Conservation (phyloP, 805 yeast species). For the Komagataella kurtzmanii region DNA sequence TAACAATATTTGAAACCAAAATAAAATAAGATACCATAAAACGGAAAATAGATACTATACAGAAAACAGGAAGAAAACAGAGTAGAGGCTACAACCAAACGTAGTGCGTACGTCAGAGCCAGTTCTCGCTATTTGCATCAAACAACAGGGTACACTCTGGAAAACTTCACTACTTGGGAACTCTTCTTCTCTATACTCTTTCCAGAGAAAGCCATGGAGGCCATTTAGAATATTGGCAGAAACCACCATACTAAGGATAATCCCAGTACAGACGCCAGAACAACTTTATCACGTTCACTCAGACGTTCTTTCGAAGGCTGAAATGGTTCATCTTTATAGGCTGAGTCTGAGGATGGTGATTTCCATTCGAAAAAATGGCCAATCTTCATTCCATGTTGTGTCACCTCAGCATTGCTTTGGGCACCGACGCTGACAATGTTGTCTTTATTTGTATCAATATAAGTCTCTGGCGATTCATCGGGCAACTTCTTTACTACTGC, state of each 20-base stretch:
- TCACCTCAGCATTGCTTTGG: background rate
- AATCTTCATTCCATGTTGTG: background rate
- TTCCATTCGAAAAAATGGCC: background rate
- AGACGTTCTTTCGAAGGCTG: background rate
- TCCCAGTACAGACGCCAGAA: background rate
- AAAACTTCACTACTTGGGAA: background rate
- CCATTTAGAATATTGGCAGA: background rate
- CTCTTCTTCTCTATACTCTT: background rate
- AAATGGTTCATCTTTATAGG: background rate
- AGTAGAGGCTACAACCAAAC: background rate
- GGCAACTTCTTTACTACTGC: conserved; percentile 2
- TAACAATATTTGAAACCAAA: background rate
- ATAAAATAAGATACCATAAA: background rate
- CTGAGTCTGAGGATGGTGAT: background rate
- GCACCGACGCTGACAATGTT: background rate
- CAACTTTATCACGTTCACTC: background rate
- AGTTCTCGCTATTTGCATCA: background rate
- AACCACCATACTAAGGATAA: background rate
- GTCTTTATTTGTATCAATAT: background rate
- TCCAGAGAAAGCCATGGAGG: background rate
- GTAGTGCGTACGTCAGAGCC: background rate
- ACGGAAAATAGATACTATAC: background rate
- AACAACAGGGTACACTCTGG: background rate
- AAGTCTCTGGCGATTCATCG: background rate
- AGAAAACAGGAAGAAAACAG: background rate